phyloP scores from a whole-genome alignment of 805 yeast species.

The Candida tibetensis region DNA sequence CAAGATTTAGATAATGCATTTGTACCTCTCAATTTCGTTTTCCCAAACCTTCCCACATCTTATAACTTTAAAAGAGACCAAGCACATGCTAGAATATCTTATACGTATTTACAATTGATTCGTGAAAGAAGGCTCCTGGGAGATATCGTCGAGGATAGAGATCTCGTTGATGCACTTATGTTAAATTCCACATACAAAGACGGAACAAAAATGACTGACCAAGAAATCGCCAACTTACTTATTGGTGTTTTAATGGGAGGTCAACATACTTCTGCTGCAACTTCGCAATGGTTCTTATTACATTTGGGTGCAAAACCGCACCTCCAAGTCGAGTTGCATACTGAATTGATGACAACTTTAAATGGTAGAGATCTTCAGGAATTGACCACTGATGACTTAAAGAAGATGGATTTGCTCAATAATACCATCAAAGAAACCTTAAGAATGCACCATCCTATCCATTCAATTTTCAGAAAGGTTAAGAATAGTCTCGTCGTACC shows the following conservation, averaged over 20 bases:
- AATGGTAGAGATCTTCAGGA: slow-evolving; percentile 46
- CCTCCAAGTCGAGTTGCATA: slow-evolving; percentile 72
- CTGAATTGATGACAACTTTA: slow-evolving; percentile 68
- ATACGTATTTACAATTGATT: slow-evolving; percentile 78
- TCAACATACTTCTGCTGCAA: slow-evolving; percentile 95
- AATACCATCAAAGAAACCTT: slow-evolving; percentile 87
- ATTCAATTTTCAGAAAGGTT: slow-evolving; percentile 92
- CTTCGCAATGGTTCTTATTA: slow-evolving; percentile 90
- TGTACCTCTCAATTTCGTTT: slow-evolving; percentile 91
- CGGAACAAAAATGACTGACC: slow-evolving; percentile 90
- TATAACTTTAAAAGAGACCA: slow-evolving; percentile 77
- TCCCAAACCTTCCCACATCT: slow-evolving; percentile 88
- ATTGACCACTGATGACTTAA: slow-evolving; percentile 76
- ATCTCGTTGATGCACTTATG: slow-evolving; percentile 84
- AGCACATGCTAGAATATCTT: slow-evolving; percentile 79
- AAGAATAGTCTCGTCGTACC: slow-evolving; percentile 75
- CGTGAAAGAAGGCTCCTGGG: slow-evolving; percentile 66
- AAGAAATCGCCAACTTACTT: slow-evolving; percentile 86
- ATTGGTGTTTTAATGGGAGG: slow-evolving; percentile 99
- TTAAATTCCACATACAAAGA: slow-evolving; percentile 81
- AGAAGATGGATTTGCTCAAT: slow-evolving; percentile 75
- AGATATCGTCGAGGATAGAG: slow-evolving; percentile 67
- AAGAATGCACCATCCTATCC: slow-evolving; percentile 94
- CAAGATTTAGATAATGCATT: slow-evolving; percentile 94
- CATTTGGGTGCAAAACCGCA: slow-evolving; percentile 86